Conservation (phyloP, 2,329 filamentous ascomycete species). For the Aspergillus pseudoglaucus region DNA sequence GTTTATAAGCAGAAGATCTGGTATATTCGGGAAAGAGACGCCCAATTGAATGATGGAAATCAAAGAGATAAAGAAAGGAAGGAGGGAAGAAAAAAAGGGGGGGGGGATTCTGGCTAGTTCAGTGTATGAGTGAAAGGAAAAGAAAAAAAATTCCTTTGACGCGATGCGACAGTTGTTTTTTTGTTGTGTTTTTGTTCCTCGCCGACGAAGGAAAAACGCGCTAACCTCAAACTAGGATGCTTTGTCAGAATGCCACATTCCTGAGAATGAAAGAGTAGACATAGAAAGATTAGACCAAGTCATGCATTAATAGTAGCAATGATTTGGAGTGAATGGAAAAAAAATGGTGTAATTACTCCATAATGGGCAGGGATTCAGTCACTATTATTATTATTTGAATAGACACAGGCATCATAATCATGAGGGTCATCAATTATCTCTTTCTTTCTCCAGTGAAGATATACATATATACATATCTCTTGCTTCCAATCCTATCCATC, state of each 20-base stretch:
- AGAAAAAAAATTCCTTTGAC: neutral
- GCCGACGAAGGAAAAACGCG: slow-evolving; percentile 1
- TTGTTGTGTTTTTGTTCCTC: slow-evolving; percentile 1
- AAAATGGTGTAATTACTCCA: too few species aligned
- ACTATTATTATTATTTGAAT: neutral
- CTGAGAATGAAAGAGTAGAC: too few species aligned
- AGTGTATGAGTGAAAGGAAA: neutral
- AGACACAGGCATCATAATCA: neutral
- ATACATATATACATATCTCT: too few species aligned
- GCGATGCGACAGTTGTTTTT: neutral
- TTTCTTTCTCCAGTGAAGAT: neutral
- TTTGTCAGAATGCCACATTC: slow-evolving; percentile 1
- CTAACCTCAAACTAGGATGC: neutral
- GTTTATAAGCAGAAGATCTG: too few species aligned
- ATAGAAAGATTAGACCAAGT: too few species aligned
- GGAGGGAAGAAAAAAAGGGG: slow-evolving; percentile 2
- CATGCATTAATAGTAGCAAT: too few species aligned
- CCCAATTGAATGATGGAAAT: neutral
- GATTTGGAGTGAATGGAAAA: too few species aligned
- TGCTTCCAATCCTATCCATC: neutral
- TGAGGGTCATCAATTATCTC: neutral
- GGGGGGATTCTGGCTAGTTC: neutral
- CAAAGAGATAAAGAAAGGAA: slow-evolving; percentile 1
- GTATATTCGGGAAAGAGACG: neutral
- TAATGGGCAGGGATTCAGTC: neutral